Evolutionary conservation across 345 rosid genomes (phyloP).

Genomic region (Eucalyptus viminalis): DNA sequence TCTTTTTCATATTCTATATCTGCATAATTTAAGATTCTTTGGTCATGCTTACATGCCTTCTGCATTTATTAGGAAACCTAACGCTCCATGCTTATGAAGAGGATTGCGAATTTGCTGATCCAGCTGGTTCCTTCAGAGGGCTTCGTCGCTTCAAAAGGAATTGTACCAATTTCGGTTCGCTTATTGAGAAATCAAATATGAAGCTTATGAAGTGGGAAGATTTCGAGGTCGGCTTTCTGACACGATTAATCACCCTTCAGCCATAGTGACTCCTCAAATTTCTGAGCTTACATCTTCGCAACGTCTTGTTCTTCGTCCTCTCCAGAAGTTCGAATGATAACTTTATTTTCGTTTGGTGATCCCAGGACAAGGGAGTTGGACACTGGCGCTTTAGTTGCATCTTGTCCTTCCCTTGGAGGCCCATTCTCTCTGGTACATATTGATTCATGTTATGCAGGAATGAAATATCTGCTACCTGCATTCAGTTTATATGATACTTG

Average conservation of each 20-base stretch:
- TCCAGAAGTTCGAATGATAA: neutral
- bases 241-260: neutral
- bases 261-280: neutral
- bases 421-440: constrained; percentile 74
- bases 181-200: constrained; percentile 75
- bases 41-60: neutral
- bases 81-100: constrained; percentile 74
- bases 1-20: neutral
- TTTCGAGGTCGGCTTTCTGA: constrained; percentile 32
- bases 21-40: neutral
- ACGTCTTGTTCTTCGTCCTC: neutral
- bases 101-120: constrained; percentile 91
- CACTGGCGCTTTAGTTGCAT: constrained; percentile 88
- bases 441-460: neutral
- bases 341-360: neutral
- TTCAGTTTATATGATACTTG: neutral
- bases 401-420: constrained; percentile 96
- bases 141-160: constrained; percentile 84
- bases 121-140: constrained; percentile 94
- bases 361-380: constrained; percentile 82
- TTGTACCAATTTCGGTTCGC: constrained; percentile 76
- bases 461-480: neutral
- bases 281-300: neutral
- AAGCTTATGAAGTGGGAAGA: constrained; percentile 91
- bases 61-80: constrained; percentile 41